Evolutionary conservation across 2,329 filamentous ascomycete genomes (phyloP), one percentile per base, ranked within the genome.

Genomic region (Alternaria triticimaculans): DNA sequence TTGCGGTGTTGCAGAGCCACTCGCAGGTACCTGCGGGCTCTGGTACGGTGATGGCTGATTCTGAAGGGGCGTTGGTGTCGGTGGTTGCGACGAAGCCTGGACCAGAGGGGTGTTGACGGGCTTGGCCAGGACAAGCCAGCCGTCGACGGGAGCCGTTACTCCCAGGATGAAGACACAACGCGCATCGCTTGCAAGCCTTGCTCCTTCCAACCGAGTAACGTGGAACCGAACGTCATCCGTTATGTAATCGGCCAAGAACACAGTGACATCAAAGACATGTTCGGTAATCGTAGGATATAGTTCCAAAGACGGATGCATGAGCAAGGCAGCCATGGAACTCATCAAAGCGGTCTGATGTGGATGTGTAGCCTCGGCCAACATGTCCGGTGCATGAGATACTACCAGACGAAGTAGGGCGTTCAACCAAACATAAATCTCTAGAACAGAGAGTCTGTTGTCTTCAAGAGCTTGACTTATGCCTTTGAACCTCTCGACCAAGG

Each of bases 211-310:
- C 51, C 72, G 72, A 59, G 73, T 55, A 43, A 81, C 68, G 59
- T 72, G 79, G 12, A 68, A 70, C 14, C 83, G 77, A 6, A 76
- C 71, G 21, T 82, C 80, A 25, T 81, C 76, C 0, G 81, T 75
- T 6, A 85, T 67, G 26, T 71, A 67, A 58, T 85, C 83, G 15
- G 81, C 80, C 14, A 84, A 70, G 21, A 78, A 65, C 2, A 80
- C 75, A 15, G 82, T 77, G 7, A 83, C 77, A 63, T 85, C 83
- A 66, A 82, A 81, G 20, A 84, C 68, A 62, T 81, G 78, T 60
- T 84, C 81, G 2, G 78, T 70, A 6, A 78, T 77, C 3, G 66
- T 62, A 12, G 76, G 78, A 33, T 76, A 77, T 8, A 64, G 60
- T 55, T 79, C 77, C n/a, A 84, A 70, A 11, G 67, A 68, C 0